Evolutionary conservation across 169 alveolate genomes (phyloP).

Genomic region (Plasmodium knowlesi): DNA sequence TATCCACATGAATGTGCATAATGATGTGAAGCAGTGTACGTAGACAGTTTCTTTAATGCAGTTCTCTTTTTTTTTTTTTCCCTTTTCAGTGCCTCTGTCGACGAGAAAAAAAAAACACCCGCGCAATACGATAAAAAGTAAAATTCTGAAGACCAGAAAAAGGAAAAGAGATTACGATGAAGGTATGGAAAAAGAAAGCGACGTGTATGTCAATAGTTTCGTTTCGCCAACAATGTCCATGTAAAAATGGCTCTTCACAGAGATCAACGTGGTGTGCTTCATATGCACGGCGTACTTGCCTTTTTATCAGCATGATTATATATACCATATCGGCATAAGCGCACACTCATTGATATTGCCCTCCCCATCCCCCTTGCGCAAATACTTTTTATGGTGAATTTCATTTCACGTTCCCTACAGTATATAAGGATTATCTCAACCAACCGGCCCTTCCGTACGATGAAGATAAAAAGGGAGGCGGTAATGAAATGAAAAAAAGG

Average conservation of each 20-base stretch:
- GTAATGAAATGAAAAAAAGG: conserved; percentile 13
- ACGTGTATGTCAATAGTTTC: not conserved
- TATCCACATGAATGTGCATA: not conserved
- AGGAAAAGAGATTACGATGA: conserved; percentile 66
- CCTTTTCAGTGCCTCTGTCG: conserved; percentile 46
- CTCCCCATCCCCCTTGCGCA: not conserved
- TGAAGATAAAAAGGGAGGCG: conserved; percentile 69
- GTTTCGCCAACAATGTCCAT: not conserved
- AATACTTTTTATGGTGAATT: not conserved
- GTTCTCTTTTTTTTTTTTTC: not conserved
- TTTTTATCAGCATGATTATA: conserved; percentile 3
- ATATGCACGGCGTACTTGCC: not conserved
- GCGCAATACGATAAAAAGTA: conserved; percentile 69
- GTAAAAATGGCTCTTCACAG: not conserved
- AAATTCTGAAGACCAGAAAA: conserved; percentile 60
- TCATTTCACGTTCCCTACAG: conserved; percentile 7
- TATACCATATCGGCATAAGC: not conserved
- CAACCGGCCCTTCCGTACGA: conserved; percentile 51
- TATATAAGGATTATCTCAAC: conserved; percentile 38
- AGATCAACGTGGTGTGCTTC: not conserved
- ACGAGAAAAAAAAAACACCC: conserved; percentile 72
- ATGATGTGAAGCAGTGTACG: not conserved
- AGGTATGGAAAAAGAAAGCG: conserved; percentile 27
- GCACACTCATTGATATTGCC: not conserved
- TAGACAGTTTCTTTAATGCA: not conserved